phyloP scores from a whole-genome alignment of 768 basidiomycete species.

The Russula ochroleuca region DNA sequence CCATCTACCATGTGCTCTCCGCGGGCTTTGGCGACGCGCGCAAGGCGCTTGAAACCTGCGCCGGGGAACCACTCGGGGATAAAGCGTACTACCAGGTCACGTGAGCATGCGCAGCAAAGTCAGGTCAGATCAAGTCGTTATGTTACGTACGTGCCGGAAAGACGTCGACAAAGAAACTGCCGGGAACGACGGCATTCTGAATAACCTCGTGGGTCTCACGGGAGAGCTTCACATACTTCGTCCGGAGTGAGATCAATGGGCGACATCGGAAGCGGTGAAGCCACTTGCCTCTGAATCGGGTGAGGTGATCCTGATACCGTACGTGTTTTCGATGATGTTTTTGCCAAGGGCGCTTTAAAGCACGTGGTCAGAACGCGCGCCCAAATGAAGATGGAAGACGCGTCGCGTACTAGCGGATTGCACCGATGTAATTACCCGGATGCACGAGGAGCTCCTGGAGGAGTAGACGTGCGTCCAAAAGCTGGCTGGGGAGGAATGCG shows the following conservation, averaged over 20 bases:
- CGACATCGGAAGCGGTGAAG: too few relatives aligned
- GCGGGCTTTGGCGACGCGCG: slow-evolving; percentile 22
- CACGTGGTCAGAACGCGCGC: slow-evolving; percentile 20
- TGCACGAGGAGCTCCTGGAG: slow-evolving; percentile 20
- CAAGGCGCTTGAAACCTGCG: slow-evolving; percentile 28
- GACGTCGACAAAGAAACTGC: slow-evolving; percentile 26
- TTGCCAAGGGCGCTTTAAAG: slow-evolving; percentile 24
- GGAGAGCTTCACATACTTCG: slow-evolving; percentile 24
- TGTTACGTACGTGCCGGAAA: slow-evolving; percentile 23
- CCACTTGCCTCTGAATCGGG: slow-evolving; percentile 20
- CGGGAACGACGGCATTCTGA: slow-evolving; percentile 27
- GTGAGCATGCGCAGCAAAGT: neutral
- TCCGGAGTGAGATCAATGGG: neutral
- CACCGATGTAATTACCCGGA: slow-evolving; percentile 21
- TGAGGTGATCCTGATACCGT: slow-evolving; percentile 24
- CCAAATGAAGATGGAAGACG: neutral
- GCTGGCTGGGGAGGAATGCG: slow-evolving; percentile 22
- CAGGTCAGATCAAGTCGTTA: neutral
- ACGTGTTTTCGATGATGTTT: slow-evolving; percentile 27
- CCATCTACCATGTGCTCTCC: slow-evolving; percentile 25
- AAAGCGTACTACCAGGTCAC: slow-evolving; percentile 22
- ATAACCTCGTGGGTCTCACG: slow-evolving; percentile 27
- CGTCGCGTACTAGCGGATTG: slow-evolving; percentile 24
- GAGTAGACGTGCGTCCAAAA: slow-evolving; percentile 23
- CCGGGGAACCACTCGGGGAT: slow-evolving; percentile 28